These are phyloP conservation scores for Knoxdaviesia proteae DNA, from an alignment of 2,329 filamentous ascomycete genomes.

Conservation along the genomic window DNA sequence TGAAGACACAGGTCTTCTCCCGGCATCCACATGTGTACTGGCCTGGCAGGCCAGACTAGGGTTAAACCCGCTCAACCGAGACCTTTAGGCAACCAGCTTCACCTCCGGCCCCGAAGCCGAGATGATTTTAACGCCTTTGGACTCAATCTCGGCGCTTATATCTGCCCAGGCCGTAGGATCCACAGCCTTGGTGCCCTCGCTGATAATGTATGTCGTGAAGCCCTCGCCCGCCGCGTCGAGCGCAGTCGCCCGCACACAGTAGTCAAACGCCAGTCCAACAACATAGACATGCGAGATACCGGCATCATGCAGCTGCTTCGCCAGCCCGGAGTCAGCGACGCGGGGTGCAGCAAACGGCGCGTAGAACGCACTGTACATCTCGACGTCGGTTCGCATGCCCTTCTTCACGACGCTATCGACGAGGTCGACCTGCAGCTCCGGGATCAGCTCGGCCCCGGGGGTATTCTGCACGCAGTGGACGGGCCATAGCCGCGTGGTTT, in stretches of 20 bases:
- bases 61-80: too few relatives aligned
- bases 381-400: constrained; percentile 50
- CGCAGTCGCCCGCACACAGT: constrained; percentile 69
- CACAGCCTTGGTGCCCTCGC: constrained; percentile 60
- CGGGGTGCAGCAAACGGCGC: constrained; percentile 49
- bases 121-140: too few relatives aligned
- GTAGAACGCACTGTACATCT: constrained; percentile 89
- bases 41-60: too few relatives aligned
- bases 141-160: constrained; percentile 26
- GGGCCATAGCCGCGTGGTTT: constrained; percentile 64
- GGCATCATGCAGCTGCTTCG: constrained; percentile 28
- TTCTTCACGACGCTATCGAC: constrained; percentile 58
- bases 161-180: constrained; percentile 36
- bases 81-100: background rate
- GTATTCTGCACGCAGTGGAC: constrained; percentile 68
- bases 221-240: constrained; percentile 57
- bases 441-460: constrained; percentile 49
- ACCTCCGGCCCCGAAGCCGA: too few relatives aligned
- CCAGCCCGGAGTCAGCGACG: constrained; percentile 43
- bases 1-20: too few relatives aligned
- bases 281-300: constrained; percentile 57
- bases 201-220: constrained; percentile 55
- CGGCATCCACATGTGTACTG: too few relatives aligned
- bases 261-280: constrained; percentile 73
- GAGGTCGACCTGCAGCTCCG: constrained; percentile 40